phyloP scores from a whole-genome alignment of 169 alveolate species.

The Plasmodium reichenowi region DNA sequence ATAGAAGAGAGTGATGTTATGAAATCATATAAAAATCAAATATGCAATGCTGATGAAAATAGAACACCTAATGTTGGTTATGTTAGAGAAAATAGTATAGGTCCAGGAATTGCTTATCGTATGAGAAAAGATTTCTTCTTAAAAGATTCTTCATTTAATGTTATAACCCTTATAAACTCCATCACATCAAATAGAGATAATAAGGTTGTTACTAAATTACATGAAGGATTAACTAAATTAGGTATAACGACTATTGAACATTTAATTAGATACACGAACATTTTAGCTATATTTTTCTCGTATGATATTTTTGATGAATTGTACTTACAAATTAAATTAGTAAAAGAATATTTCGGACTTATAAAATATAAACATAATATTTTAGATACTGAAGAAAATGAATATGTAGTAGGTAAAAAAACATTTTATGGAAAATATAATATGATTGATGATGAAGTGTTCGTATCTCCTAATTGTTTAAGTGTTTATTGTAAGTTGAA shows the following conservation, averaged over 20 bases:
- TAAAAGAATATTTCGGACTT: slow-evolving; percentile 31
- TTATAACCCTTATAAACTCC: slow-evolving; percentile 37
- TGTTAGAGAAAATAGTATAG: not conserved
- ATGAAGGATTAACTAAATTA: slow-evolving; percentile 44
- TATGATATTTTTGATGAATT: slow-evolving; percentile 76
- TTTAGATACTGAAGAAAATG: not conserved
- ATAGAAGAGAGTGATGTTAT: not conserved
- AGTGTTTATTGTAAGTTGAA: slow-evolving; percentile 54
- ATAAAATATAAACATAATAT: slow-evolving; percentile 4
- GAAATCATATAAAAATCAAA: slow-evolving; percentile 22
- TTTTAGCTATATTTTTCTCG: slow-evolving; percentile 68
- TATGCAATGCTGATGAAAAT: slow-evolving; percentile 1
- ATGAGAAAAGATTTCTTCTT: slow-evolving; percentile 61
- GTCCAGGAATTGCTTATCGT: slow-evolving; percentile 34
- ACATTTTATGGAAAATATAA: slow-evolving; percentile 34
- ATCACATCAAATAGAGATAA: slow-evolving; percentile 50
- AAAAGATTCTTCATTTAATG: slow-evolving; percentile 61
- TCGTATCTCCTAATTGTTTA: slow-evolving; percentile 60
- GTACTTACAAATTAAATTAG: slow-evolving; percentile 65
- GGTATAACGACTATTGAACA: slow-evolving; percentile 70
- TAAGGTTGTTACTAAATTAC: slow-evolving; percentile 28
- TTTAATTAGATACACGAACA: slow-evolving; percentile 58
- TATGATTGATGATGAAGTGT: slow-evolving; percentile 59
- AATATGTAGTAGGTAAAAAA: slow-evolving; percentile 1
- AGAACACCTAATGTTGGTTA: not conserved